A percentile compares a stretch with the other conserved stretches of the same genome.
Evolutionary conservation across 2,329 filamentous ascomycete species (phyloP).

Genomic region (Hypoxylon sp.): DNA sequence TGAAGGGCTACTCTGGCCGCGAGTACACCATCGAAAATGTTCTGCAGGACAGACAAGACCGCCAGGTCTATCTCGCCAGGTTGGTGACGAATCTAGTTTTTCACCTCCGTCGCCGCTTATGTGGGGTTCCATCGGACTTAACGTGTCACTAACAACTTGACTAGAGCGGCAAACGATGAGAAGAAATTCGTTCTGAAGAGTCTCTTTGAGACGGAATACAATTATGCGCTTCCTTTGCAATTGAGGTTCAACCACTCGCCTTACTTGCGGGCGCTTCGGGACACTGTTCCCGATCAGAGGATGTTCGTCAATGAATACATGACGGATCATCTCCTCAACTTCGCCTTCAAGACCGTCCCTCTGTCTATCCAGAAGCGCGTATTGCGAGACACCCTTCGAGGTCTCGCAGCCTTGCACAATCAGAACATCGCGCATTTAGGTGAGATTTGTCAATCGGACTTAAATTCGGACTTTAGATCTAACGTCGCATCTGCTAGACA

Average conservation of each 20-base stretch:
- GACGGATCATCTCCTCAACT: slow-evolving; percentile 57
- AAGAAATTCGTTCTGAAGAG: slow-evolving; percentile 54
- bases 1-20: slow-evolving; percentile 51
- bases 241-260: slow-evolving; percentile 51
- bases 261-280: slow-evolving; percentile 55
- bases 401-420: slow-evolving; percentile 54
- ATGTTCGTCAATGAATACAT: slow-evolving; percentile 62
- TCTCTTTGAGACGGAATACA: slow-evolving; percentile 52
- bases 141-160: slow-evolving; percentile 15
- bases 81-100: slow-evolving; percentile 21
- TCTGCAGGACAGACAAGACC: slow-evolving; percentile 53
- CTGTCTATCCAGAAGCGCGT: slow-evolving; percentile 56
- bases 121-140: slow-evolving; percentile 27
- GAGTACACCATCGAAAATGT: slow-evolving; percentile 53
- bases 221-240: slow-evolving; percentile 52
- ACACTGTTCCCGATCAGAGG: slow-evolving; percentile 58
- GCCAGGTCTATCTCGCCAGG: slow-evolving; percentile 53
- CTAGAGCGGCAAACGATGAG: slow-evolving; percentile 48
- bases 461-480: slow-evolving; percentile 30
- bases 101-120: slow-evolving; percentile 3
- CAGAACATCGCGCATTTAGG: slow-evolving; percentile 55
- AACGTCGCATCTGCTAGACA: slow-evolving; percentile 49
- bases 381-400: slow-evolving; percentile 57
- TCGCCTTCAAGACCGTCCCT: slow-evolving; percentile 57
- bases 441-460: slow-evolving; percentile 35